A percentile compares a stretch with the other conserved stretches of the same genome.
These are phyloP conservation scores for Lactifluus pinguis DNA, from an alignment of 768 basidiomycete species.

Conservation along the genomic window DNA sequence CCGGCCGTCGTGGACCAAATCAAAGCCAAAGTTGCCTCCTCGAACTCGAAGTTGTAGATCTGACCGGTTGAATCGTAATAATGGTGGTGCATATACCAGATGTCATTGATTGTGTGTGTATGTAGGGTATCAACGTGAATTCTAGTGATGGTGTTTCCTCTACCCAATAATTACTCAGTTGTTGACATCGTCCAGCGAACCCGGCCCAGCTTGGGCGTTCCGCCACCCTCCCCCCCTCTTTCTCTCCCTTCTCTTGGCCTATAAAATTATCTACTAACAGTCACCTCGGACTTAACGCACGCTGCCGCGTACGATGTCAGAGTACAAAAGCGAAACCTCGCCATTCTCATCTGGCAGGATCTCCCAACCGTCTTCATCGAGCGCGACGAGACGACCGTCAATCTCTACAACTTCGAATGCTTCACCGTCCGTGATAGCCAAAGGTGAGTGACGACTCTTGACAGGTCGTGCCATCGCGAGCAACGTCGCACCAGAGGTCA, in stretches of 20 bases:
- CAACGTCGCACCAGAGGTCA: slow-evolving; percentile 5
- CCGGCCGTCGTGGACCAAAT: slow-evolving; percentile 79
- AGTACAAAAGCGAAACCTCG: slow-evolving; percentile 1
- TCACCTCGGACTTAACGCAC: neutral
- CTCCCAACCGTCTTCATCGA: slow-evolving; percentile 16
- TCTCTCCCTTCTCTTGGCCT: neutral
- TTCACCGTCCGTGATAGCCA: slow-evolving; percentile 9
- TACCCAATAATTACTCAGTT: neutral
- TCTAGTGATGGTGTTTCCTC: slow-evolving; percentile 13
- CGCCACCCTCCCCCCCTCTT: neutral
- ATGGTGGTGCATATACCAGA: slow-evolving; percentile 1
- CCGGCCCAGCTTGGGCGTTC: neutral
- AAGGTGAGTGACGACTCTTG: neutral
- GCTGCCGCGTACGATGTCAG: slow-evolving; percentile 9
- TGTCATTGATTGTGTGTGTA: slow-evolving; percentile 4
- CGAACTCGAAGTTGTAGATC: neutral
- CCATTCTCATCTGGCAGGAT: slow-evolving; percentile 9
- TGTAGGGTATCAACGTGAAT: slow-evolving; percentile 11
- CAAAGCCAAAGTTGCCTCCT: slow-evolving; percentile 60
- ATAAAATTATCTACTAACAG: neutral
- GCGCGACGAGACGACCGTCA: slow-evolving; percentile 9
- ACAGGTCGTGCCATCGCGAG: slow-evolving; percentile 12
- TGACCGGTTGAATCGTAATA: neutral
- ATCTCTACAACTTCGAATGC: slow-evolving; percentile 12
- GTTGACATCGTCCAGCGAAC: slow-evolving; percentile 12